Conservation (phyloP, 768 basidiomycete genomes). For the Neoboletus subvelutipes region DNA sequence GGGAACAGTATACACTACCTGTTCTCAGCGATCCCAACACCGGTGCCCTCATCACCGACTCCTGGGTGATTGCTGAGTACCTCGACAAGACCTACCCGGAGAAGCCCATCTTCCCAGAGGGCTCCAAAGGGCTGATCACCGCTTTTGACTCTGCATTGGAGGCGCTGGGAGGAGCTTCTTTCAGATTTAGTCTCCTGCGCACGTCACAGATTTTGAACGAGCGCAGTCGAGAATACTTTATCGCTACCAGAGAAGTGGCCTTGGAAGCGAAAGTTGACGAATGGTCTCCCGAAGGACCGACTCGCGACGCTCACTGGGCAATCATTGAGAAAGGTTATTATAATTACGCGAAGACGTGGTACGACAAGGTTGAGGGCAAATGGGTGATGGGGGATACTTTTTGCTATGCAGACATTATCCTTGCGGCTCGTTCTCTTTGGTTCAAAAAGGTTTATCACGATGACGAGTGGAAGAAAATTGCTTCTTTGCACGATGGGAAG, state of each 20-base stretch:
- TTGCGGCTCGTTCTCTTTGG: conserved; percentile 17
- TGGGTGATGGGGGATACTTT: conserved; percentile 33
- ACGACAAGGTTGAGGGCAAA: conserved; percentile 24
- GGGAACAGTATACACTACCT: conserved; percentile 31
- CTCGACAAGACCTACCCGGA: conserved; percentile 37
- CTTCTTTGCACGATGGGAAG: conserved; percentile 25
- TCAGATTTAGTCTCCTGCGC: conserved; percentile 24
- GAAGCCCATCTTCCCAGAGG: conserved; percentile 28
- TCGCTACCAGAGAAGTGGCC: conserved; percentile 31
- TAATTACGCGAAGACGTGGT: conserved; percentile 16
- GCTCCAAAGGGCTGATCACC: conserved; percentile 23
- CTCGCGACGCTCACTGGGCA: conserved; percentile 31
- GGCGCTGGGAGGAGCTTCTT: not conserved
- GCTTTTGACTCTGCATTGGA: conserved; percentile 14
- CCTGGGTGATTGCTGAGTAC: conserved; percentile 34
- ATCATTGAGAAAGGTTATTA: conserved; percentile 14
- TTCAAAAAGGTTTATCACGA: conserved; percentile 18
- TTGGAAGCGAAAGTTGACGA: conserved; percentile 41
- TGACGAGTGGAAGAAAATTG: conserved; percentile 30
- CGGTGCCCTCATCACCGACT: conserved; percentile 29
- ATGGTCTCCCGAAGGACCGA: conserved; percentile 36
- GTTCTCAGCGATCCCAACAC: conserved; percentile 35
- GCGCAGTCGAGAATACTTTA: conserved; percentile 39
- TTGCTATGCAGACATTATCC: conserved; percentile 33
- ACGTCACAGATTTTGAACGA: conserved; percentile 31